Percentiles rank a stretch among this genome's conserved stretches.
These are phyloP conservation scores for Eragrostis nindensis DNA, from an alignment of 176 grass and related monocot genomes.

Conservation along the genomic window DNA sequence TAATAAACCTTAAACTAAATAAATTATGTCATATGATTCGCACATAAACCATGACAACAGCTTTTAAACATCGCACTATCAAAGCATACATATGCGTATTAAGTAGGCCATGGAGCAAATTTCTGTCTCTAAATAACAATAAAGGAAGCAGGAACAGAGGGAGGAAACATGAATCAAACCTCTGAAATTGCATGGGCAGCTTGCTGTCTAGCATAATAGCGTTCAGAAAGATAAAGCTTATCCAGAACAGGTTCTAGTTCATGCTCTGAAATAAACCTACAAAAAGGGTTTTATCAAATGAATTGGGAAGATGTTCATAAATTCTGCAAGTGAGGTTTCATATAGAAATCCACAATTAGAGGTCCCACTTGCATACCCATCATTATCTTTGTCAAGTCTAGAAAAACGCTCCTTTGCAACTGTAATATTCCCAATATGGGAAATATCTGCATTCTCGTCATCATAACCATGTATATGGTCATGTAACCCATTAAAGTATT, in stretches of 20 bases:
- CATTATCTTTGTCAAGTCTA: constrained; percentile 79
- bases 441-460: constrained; percentile 55
- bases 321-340: background rate
- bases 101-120: background rate
- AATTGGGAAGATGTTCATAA: constrained; percentile 18
- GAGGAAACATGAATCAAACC: constrained; percentile 58
- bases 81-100: constrained; percentile 1
- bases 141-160: constrained; percentile 3
- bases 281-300: constrained; percentile 25
- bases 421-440: constrained; percentile 51
- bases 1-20: background rate
- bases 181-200: constrained; percentile 70
- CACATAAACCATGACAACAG: constrained; percentile 8
- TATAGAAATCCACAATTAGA: constrained; percentile 28
- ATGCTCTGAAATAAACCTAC: constrained; percentile 75
- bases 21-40: background rate
- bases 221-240: constrained; percentile 82
- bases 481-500: constrained; percentile 62
- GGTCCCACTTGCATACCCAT: constrained; percentile 54
- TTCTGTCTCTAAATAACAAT: background rate
- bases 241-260: constrained; percentile 72
- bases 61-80: background rate
- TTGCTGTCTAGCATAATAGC: constrained; percentile 82
- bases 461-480: constrained; percentile 72
- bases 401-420: constrained; percentile 66